Base-by-base conservation (phyloP, 192 early-diverging fungal genomes). In the Cladochytrium replicatum region DNA sequence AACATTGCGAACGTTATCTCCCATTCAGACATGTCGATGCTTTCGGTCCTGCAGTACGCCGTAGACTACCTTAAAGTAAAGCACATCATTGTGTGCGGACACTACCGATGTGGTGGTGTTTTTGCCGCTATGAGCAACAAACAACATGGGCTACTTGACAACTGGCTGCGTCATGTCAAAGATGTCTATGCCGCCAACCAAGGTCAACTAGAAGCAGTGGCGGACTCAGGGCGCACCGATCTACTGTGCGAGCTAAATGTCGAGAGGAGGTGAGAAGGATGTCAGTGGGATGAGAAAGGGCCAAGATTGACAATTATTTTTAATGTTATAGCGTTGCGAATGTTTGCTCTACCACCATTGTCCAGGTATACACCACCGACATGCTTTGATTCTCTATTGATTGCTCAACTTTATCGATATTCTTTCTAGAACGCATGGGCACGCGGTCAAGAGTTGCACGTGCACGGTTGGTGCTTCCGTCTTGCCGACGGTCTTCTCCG, bases 1-100 rank as follows among this genome's bases (percentile, higher is more conserved):
- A 99, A 97, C 73, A 94, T 99, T 48, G 95, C 92, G 54, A 96
- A 96, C 69, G 81, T 87, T 32, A 77, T 97, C 26, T 68, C 67
- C 4, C 76, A 82, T 61, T 74, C 82, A 21, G 95, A 99, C 63
- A 55, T 90, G 54, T 89, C 78, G 53, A 68, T 69, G 29, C 71
- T 89, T 4, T 85, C 84, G 4, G 93, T 94, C 31, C 73, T 99
- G 34, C 85, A 96, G 66, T 99, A 89, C 50, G 89, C 93, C 19
- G 89, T 99, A 43, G 81, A 89, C 41, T 73, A 82, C 30, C 78
- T 99, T 46, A 83, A 85, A 58, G 89, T 99, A 47, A 79, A 93
- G 58, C 88, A 99, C 55, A 71, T 99, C 51, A 74, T 99, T 48
- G 85, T 99, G 6, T 93, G 88, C 47, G 93, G 91, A 9, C 71